Percentiles rank a stretch among this genome's conserved stretches.
Conservation (phyloP, 2,329 filamentous ascomycete species). For the Dothideomycetes sp. region DNA sequence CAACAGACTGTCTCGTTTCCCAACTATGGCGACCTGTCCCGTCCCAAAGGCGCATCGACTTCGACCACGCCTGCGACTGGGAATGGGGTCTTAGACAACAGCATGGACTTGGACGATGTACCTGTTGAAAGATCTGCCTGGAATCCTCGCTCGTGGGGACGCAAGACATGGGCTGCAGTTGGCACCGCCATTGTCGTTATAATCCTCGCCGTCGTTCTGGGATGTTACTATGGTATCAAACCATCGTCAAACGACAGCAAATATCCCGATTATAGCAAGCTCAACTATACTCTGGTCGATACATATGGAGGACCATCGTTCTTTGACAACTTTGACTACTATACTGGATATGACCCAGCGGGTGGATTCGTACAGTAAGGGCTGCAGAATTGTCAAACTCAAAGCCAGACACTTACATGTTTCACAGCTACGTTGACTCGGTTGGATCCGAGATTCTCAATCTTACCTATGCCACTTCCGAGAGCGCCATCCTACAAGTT, state of each 20-base stretch:
- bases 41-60: too few species aligned
- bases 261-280: conserved; percentile 18
- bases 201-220: conserved; percentile 1
- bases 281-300: conserved; percentile 16
- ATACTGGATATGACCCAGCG: conserved; percentile 34
- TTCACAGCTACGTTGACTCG: conserved; percentile 11
- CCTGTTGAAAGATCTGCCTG: too few species aligned
- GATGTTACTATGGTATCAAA: neutral
- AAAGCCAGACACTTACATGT: conserved; percentile 35
- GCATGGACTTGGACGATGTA: too few species aligned
- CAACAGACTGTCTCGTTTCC: too few species aligned
- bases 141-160: too few species aligned
- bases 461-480: conserved; percentile 17
- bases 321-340: conserved; percentile 40
- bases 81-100: too few species aligned
- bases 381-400: too few species aligned
- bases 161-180: too few species aligned
- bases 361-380: too few species aligned
- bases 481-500: conserved; percentile 16
- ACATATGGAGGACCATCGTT: conserved; percentile 33
- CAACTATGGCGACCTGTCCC: too few species aligned
- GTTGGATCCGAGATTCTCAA: too few species aligned
- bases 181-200: neutral
- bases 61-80: too few species aligned
- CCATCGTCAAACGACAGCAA: neutral